Evolutionary conservation across 805 yeast genomes (phyloP), one percentile per base, ranked within the genome.

Genomic region (Metschnikowia sp.): DNA sequence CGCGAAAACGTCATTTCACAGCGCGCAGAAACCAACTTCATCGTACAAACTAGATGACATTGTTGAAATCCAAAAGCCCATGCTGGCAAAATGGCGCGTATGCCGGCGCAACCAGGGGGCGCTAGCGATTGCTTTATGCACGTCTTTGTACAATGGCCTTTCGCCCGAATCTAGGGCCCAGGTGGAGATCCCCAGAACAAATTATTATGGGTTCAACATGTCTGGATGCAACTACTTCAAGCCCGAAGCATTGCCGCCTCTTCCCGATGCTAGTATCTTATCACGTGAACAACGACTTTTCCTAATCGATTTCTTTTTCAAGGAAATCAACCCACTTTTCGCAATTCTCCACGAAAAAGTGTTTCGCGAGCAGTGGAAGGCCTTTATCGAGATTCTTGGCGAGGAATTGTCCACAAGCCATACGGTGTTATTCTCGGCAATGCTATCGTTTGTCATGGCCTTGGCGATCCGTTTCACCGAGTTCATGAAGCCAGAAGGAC

Each of bases 201-300:
- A 82, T 57, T 76, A 72, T 42, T 82, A 78, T 55, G 86, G 84
- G 12, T 82, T 86, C 86, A 82, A 82, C 58, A 65, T 81, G 78
- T 68, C 76, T n/a, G 86, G 86, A 1, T 72, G 72, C 29, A 76
- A 75, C 55, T 82, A 78, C 56, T 51, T 80, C 15, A 49, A 50
- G 28, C 57, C 64, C 4, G 70, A 68, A 29, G 52, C 47, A 10
- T 53, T 72, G 34, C 77, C 77, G 18, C 45, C 59, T 72, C 76
- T 1, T 73, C 76, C 1, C 7, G 62, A 59, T 3, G 49, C 64
- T 40, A n/a, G 22, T 12, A 44, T 13, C 4, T 22, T 49, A 11
- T 18, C 49, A 6, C 36, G 26, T 10, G 44, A 42, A 30, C 29
- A 40, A 8, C 43, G 50, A 11, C 45, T 52, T 15, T 35, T 51